Base-by-base conservation (phyloP, 169 alveolate genomes). In the Plasmodium gonderi region DNA sequence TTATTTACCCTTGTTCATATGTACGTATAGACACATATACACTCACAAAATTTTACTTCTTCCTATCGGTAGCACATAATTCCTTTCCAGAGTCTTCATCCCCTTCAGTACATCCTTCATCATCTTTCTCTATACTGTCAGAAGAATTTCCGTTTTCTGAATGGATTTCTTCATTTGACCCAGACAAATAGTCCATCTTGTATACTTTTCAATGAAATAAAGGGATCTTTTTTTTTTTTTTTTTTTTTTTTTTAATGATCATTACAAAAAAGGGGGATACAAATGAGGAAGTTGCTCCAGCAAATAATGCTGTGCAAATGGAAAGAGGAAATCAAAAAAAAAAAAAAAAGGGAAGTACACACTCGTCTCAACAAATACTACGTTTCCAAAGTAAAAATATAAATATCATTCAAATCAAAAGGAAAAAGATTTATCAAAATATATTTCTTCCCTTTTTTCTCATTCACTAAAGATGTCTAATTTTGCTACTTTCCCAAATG, bases 131-230 rank as follows among this genome's bases (percentile, higher is more conserved):
- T 20, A 40, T 33, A 49, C 31, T 29, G 42, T 36, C 74, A 36
- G 72, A 68, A 23, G 54, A 45, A 51, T 23, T 67, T 26, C 60
- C 91, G 14, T n/a, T 38, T 31, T 82, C 29, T 20, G 54, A 68
- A 14, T 82, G 47, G 26, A 31, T 72, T 20, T 68, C 91, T 26
- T 44, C 72, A 65, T 60, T 69, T 5, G 82, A 54, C 60, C 51
- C 49, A 42, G 79, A 69, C 26, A 38, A 17, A 11, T 17, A 68
- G 40, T 72, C 54, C 91, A 82, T 82, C 65, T 31, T 82, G 29
- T n/a, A 26, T 54, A 69, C n/a, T 82, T 82, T 60, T n/a, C 72
- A 20, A 20, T 60, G 72, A 20, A 60, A 60, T 23, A 60, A 60
- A 20, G 26, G 2, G 36, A 60, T 23, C 9, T 42, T 3, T 49